Conservation (phyloP, 1,139 yeast species). For the Magnusiomyces ingens region DNA sequence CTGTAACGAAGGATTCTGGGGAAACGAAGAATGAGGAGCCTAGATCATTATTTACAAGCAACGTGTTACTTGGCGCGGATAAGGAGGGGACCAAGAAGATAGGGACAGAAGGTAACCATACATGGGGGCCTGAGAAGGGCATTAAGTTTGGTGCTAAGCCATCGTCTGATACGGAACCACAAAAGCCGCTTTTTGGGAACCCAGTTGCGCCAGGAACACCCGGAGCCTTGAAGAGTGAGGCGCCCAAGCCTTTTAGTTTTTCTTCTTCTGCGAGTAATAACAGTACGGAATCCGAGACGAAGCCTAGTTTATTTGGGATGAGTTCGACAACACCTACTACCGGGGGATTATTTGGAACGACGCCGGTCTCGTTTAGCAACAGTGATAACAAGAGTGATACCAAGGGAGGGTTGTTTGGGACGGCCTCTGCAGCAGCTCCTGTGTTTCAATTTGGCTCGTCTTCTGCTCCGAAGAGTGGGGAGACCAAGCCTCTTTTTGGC, state of each 20-base stretch:
- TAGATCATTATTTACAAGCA: background rate
- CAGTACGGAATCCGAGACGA: too few relatives aligned
- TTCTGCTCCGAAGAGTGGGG: background rate
- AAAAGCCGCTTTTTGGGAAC: too few relatives aligned
- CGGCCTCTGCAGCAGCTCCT: background rate
- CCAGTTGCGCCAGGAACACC: too few relatives aligned
- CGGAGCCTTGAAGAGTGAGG: too few relatives aligned
- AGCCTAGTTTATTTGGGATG: too few relatives aligned
- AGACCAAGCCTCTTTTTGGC: background rate
- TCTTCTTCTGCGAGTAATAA: too few relatives aligned
- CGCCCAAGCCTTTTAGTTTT: too few relatives aligned
- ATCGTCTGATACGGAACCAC: too few relatives aligned
- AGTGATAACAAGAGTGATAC: constrained; percentile 6
- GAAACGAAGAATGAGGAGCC: background rate
- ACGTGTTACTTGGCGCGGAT: too few relatives aligned
- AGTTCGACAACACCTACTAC: background rate
- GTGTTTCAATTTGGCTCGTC: background rate
- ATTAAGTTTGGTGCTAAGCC: background rate
- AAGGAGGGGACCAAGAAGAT: too few relatives aligned
- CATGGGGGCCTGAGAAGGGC: background rate
- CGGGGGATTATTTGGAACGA: too few relatives aligned
- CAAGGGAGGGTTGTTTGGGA: background rate
- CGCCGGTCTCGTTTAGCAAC: too few relatives aligned
- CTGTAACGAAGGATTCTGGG: background rate
- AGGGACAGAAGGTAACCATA: background rate